Evolutionary conservation across 1,139 yeast species (phyloP).

Genomic region (Hemisphaericaspora xylanilytica): DNA sequence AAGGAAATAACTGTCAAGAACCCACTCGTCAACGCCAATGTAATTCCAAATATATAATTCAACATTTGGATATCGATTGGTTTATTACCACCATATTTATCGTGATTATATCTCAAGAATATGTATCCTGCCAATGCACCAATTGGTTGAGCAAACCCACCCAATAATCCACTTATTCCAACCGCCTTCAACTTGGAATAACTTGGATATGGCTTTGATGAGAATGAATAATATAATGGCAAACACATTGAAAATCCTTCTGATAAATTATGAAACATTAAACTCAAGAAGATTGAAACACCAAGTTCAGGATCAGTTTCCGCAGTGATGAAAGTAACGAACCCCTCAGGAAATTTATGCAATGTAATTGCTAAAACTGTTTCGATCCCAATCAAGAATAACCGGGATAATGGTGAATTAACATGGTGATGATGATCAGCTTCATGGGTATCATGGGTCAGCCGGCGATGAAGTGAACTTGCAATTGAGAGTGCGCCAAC

Average conservation of each 20-base stretch:
- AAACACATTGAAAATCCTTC: slow-evolving; percentile 95
- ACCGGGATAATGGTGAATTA: slow-evolving; percentile 70
- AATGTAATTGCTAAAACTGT: slow-evolving; percentile 84
- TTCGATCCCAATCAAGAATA: slow-evolving; percentile 83
- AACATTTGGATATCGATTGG: slow-evolving; percentile 33
- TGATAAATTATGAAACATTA: slow-evolving; percentile 86
- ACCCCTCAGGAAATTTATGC: slow-evolving; percentile 95
- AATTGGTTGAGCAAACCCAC: slow-evolving; percentile 83
- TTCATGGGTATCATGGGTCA: slow-evolving; percentile 17
- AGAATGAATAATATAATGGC: slow-evolving; percentile 74
- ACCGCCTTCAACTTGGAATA: slow-evolving; percentile 61
- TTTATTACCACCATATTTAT: slow-evolving; percentile 30
- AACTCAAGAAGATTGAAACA: slow-evolving; percentile 73
- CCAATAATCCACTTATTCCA: slow-evolving; percentile 61
- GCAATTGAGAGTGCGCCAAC: no score
- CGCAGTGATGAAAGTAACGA: slow-evolving; percentile 77
- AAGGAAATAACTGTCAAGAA: slow-evolving; percentile 76
- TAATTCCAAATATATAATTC: slow-evolving; percentile 54
- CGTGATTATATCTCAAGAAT: slow-evolving; percentile 43
- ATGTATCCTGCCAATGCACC: slow-evolving; percentile 78
- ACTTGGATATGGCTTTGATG: slow-evolving; percentile 17
- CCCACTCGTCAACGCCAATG: slow-evolving; percentile 78
- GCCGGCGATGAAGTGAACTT: slow-evolving; percentile 8
- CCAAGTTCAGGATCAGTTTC: slow-evolving; percentile 75
- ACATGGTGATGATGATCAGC: slow-evolving; percentile 76